phyloP scores from a whole-genome alignment of 1,284 basidiomycete genomes.

The Mycosarcoma maydis region DNA sequence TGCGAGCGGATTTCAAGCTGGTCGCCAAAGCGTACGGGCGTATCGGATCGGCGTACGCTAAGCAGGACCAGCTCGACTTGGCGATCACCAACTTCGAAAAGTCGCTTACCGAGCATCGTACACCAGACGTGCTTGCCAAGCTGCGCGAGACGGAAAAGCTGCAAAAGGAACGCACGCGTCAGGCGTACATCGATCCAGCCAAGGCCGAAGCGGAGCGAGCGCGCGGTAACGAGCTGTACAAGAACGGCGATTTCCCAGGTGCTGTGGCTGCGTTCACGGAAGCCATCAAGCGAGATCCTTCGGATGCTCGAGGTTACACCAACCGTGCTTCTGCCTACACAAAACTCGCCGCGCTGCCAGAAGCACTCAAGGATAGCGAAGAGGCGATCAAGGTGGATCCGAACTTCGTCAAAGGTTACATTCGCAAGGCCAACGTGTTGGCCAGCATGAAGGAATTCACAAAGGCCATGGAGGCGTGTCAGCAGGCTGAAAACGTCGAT shows the following conservation, averaged over 20 bases:
- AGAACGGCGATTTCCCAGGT: constrained; percentile 74
- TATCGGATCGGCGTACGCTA: constrained; percentile 84
- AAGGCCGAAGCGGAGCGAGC: constrained; percentile 85
- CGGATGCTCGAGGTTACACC: constrained; percentile 91
- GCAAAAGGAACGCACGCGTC: constrained; percentile 79
- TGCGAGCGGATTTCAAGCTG: constrained; percentile 72
- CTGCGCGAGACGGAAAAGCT: constrained; percentile 78
- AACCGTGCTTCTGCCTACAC: constrained; percentile 97
- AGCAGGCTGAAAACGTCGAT: constrained; percentile 55
- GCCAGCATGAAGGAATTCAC: constrained; percentile 91
- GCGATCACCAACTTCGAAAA: constrained; percentile 71
- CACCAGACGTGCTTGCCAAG: constrained; percentile 90
- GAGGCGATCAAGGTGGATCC: constrained; percentile 92
- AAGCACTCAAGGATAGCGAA: constrained; percentile 94
- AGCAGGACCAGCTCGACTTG: constrained; percentile 79
- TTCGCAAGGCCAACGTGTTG: constrained; percentile 89
- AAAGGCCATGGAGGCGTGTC: constrained; percentile 71
- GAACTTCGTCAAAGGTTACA: constrained; percentile 81
- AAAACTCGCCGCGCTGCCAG: constrained; percentile 90
- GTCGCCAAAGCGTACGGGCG: constrained; percentile 83
- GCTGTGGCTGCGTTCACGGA: constrained; percentile 94
- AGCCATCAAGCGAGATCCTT: constrained; percentile 93
- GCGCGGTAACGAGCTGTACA: constrained; percentile 92
- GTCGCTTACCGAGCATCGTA: constrained; percentile 94
- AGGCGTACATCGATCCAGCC: constrained; percentile 88